Conservation (phyloP, 2,329 filamentous ascomycete genomes). For the Fusarium hostae region DNA sequence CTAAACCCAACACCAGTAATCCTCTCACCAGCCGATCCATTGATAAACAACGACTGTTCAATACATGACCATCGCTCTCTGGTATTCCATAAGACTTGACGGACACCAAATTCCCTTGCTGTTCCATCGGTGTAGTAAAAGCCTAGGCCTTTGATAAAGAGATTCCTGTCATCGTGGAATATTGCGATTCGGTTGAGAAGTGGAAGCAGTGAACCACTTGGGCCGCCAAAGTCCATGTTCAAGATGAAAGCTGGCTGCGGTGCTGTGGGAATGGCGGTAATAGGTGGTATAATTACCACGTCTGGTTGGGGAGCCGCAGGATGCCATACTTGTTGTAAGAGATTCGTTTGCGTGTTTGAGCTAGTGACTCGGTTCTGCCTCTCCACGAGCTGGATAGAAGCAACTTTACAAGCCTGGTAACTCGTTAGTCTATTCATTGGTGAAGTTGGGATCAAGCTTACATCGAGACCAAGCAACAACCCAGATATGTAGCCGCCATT, state of each 20-base stretch:
- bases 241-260: background rate
- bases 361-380: fast-evolving
- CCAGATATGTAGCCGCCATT: background rate
- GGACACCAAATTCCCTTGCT: background rate
- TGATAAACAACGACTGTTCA: slow-evolving; percentile 1
- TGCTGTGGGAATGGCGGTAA: fast-evolving
- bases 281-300: background rate
- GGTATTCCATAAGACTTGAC: fast-evolving
- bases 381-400: background rate
- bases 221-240: slow-evolving; percentile 21
- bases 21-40: slow-evolving; percentile 13
- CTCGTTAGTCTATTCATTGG: background rate
- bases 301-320: background rate
- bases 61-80: background rate
- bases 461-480: slow-evolving; percentile 8
- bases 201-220: background rate
- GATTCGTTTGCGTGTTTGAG: fast-evolving
- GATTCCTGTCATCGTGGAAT: background rate
- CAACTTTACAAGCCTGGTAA: slow-evolving; percentile 2
- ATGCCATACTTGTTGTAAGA: background rate
- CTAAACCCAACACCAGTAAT: background rate
- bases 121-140: slow-evolving; percentile 16
- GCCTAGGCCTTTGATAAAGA: background rate
- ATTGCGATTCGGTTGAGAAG: background rate
- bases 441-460: background rate